Evolutionary conservation across 2,329 filamentous ascomycete species (phyloP).

Genomic region (Ceratocystis cubensis): DNA sequence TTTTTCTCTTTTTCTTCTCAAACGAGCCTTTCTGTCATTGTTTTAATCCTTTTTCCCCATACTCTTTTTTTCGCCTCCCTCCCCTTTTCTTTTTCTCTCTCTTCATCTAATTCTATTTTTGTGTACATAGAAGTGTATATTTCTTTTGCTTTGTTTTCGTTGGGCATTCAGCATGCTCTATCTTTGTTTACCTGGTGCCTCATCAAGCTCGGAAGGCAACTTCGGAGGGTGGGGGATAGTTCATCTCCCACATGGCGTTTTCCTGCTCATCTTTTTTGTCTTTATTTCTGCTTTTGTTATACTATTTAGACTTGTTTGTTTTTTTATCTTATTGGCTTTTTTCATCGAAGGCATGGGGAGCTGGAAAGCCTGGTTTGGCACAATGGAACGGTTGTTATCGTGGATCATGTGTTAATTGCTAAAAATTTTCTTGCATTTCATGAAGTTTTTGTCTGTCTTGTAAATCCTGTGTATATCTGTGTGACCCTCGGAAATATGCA

Average conservation of each 20-base stretch:
- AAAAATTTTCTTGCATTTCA: too few relatives aligned
- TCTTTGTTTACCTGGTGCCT: neutral
- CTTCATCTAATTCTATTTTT: slow-evolving; percentile 5
- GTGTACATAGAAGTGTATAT: slow-evolving; percentile 9
- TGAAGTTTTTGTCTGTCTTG: too few relatives aligned
- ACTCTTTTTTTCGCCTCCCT: neutral
- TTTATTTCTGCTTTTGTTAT: neutral
- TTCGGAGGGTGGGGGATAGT: neutral
- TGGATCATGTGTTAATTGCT: too few relatives aligned
- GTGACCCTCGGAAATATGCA: too few relatives aligned
- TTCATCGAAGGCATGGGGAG: neutral
- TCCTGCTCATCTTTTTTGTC: neutral
- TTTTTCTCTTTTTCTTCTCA: neutral
- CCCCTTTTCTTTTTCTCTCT: slow-evolving; percentile 11
- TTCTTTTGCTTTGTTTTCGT: neutral
- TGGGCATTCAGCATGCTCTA: slow-evolving; percentile 9
- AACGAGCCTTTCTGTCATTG: neutral
- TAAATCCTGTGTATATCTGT: too few relatives aligned
- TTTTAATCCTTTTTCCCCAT: neutral
- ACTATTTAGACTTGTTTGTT: neutral
- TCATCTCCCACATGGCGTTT: neutral
- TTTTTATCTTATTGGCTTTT: neutral
- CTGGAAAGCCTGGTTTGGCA: neutral
- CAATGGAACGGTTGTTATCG: neutral
- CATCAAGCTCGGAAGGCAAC: neutral